Percentiles rank a stretch among this genome's conserved stretches.
Evolutionary conservation across 164 flowering plant genomes (phyloP).

Genomic region (Piper betle): DNA sequence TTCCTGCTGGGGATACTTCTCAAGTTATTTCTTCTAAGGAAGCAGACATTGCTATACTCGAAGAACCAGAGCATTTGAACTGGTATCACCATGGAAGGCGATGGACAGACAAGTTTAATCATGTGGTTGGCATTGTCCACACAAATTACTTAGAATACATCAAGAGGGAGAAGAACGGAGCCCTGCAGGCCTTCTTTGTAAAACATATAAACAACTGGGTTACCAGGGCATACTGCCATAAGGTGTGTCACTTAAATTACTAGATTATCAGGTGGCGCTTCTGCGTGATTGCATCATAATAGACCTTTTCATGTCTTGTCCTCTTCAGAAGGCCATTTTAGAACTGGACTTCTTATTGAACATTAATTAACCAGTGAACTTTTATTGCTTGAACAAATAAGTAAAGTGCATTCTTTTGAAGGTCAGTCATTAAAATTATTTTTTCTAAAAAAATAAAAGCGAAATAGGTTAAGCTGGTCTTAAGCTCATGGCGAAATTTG

Average conservation of each 20-base stretch:
- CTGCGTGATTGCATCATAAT: too few species aligned
- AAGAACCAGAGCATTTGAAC: slow-evolving; percentile 76
- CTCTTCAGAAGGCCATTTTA: background rate
- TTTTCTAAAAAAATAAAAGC: too few species aligned
- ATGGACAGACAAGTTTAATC: slow-evolving; percentile 81
- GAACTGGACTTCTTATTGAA: too few species aligned
- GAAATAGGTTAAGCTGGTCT: too few species aligned
- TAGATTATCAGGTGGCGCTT: background rate
- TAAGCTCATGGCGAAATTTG: background rate
- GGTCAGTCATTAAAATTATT: too few species aligned
- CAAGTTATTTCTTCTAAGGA: slow-evolving; percentile 66
- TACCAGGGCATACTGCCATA: slow-evolving; percentile 60
- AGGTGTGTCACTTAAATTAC: slow-evolving; percentile 24
- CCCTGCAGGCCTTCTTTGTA: slow-evolving; percentile 68
- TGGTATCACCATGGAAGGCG: slow-evolving; percentile 85
- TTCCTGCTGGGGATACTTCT: slow-evolving; percentile 76
- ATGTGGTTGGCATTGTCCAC: slow-evolving; percentile 75
- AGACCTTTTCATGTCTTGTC: background rate
- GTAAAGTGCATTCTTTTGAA: too few species aligned
- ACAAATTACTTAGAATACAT: slow-evolving; percentile 75
- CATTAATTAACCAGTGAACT: too few species aligned
- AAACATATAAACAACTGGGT: slow-evolving; percentile 76
- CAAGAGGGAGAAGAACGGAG: slow-evolving; percentile 76
- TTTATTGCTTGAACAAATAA: too few species aligned
- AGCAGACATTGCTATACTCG: slow-evolving; percentile 81